Evolutionary conservation across 441 rosid species (phyloP).

Genomic region (Erodium texanum): DNA sequence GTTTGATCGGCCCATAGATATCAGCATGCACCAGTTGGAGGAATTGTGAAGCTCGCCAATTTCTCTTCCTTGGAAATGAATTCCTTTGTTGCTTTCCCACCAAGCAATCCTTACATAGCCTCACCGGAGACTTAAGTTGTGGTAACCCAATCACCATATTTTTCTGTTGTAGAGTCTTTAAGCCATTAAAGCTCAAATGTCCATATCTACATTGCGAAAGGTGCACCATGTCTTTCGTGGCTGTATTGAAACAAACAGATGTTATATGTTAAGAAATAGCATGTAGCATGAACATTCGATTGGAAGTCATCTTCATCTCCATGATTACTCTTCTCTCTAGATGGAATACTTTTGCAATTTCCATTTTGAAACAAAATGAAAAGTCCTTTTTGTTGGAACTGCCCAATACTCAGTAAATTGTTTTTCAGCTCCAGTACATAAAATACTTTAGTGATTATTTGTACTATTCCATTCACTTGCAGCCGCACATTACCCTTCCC

Average conservation of each 20-base stretch:
- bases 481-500: too few species aligned
- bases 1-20: slow-evolving; percentile 6
- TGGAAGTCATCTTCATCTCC: not conserved
- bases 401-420: slow-evolving; percentile 8
- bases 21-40: slow-evolving; percentile 6
- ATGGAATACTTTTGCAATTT: slow-evolving; percentile 7
- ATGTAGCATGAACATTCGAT: slow-evolving; percentile 11
- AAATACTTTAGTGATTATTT: too few species aligned
- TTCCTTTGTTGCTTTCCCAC: slow-evolving; percentile 6
- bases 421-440: slow-evolving; percentile 10
- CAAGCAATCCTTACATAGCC: slow-evolving; percentile 3
- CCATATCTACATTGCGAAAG: slow-evolving; percentile 16
- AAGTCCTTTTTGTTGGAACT: slow-evolving; percentile 16
- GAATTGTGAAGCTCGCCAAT: not conserved
- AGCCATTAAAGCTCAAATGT: slow-evolving; percentile 4
- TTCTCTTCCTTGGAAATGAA: slow-evolving; percentile 4
- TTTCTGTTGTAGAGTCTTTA: not conserved
- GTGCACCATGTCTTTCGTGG: not conserved
- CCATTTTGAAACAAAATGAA: slow-evolving; percentile 1
- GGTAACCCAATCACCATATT: slow-evolving; percentile 10
- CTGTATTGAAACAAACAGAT: not conserved
- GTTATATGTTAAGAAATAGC: not conserved
- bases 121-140: not conserved
- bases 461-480: too few species aligned
- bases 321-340: not conserved